These are phyloP conservation scores for Fusarium incarnatum DNA, from an alignment of 2,329 filamentous ascomycete genomes.

Conservation along the genomic window DNA sequence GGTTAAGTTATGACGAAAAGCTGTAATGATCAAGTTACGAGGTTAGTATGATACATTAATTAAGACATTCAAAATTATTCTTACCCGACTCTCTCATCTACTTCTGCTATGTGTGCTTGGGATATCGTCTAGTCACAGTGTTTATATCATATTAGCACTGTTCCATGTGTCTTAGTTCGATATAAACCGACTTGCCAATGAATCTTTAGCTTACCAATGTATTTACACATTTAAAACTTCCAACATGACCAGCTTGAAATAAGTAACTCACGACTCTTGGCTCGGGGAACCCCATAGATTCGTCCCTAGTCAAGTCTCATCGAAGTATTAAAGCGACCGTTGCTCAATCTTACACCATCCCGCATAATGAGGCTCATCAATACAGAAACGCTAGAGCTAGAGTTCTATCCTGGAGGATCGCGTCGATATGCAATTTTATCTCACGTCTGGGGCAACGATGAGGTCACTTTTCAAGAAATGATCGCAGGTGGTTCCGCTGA, in stretches of 20 bases:
- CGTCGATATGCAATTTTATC: conserved; percentile 46
- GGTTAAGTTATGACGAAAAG: conserved; percentile 50
- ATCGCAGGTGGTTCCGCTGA: not conserved
- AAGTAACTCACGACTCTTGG: not conserved
- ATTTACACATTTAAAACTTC: not conserved
- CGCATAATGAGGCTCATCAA: conserved; percentile 45
- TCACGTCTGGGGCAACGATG: conserved; percentile 45
- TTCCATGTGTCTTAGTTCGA: not conserved
- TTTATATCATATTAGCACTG: not conserved
- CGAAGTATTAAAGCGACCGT: not conserved
- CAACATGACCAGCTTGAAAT: not conserved
- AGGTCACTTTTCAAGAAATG: conserved; percentile 41
- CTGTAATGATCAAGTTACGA: not conserved
- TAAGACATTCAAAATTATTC: not conserved
- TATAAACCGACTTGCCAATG: not conserved
- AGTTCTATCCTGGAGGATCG: conserved; percentile 35
- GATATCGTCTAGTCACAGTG: not conserved
- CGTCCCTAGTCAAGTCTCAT: too few species aligned
- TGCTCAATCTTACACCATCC: not conserved
- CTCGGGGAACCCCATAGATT: too few species aligned
- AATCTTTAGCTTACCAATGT: not conserved
- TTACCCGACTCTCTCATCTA: not conserved
- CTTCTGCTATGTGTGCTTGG: not conserved
- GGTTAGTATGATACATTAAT: not conserved
- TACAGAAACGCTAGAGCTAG: conserved; percentile 35